phyloP scores from a whole-genome alignment of 169 alveolate genomes.

The Plasmodium chabaudi region DNA sequence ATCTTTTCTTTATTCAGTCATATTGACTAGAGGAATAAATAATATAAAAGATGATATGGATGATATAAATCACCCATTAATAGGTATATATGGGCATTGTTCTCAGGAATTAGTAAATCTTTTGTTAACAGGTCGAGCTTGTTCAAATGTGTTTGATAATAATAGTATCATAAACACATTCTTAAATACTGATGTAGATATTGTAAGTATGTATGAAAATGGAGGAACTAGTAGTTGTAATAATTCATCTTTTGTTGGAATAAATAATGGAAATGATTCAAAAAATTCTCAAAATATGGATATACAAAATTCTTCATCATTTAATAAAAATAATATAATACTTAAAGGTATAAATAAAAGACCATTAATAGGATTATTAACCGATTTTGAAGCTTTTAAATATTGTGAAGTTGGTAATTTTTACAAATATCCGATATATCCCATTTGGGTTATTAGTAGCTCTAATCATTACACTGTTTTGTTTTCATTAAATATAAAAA shows the following conservation, averaged over 20 bases:
- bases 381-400: constrained; percentile 87
- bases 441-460: constrained; percentile 87
- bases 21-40: constrained; percentile 83
- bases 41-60: constrained; percentile 85
- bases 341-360: constrained; percentile 85
- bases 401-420: constrained; percentile 88
- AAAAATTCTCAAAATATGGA: not conserved
- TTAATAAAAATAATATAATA: constrained; percentile 58
- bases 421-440: constrained; percentile 85
- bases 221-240: not conserved
- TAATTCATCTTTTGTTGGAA: constrained; percentile 4
- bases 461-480: constrained; percentile 85
- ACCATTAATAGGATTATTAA: constrained; percentile 84
- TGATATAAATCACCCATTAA: constrained; percentile 81
- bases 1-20: constrained; percentile 83
- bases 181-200: constrained; percentile 24
- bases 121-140: constrained; percentile 85
- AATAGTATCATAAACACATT: constrained; percentile 77
- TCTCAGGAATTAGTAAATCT: constrained; percentile 88
- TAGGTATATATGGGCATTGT: constrained; percentile 87
- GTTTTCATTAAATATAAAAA: constrained; percentile 75
- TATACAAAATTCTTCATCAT: not conserved
- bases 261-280: constrained; percentile 5
- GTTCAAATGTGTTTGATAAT: constrained; percentile 88
- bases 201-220: constrained; percentile 21